Percentiles rank a stretch among this genome's conserved stretches.
These are phyloP conservation scores for Bretziella fagacearum DNA, from an alignment of 2,329 filamentous ascomycete genomes.

Conservation along the genomic window DNA sequence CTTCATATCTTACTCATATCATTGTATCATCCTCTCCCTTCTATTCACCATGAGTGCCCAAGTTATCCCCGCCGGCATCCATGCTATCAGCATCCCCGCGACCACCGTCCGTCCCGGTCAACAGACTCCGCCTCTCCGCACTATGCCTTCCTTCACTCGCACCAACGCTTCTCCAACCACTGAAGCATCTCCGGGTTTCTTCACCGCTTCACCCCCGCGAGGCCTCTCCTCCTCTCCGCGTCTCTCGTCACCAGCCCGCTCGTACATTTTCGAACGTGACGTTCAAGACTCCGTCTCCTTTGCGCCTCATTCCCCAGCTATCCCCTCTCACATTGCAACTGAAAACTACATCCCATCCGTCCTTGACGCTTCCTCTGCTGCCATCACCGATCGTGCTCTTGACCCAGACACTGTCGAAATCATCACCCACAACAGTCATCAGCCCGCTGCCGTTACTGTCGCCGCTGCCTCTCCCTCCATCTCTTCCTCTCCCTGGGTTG, in stretches of 20 bases:
- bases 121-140: constrained; percentile 6
- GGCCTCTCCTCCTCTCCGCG: constrained; percentile 55
- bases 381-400: constrained; percentile 72
- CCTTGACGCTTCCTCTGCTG: constrained; percentile 75
- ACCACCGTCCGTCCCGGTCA: background rate
- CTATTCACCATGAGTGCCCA: constrained; percentile 21
- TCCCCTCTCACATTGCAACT: constrained; percentile 82
- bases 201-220: constrained; percentile 44
- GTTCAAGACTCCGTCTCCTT: constrained; percentile 65
- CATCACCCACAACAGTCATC: constrained; percentile 69
- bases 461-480: constrained; percentile 28
- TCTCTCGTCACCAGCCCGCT: constrained; percentile 58
- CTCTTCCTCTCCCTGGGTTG: constrained; percentile 34
- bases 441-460: constrained; percentile 56
- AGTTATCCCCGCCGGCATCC: constrained; percentile 43
- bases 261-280: constrained; percentile 82
- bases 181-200: constrained; percentile 27
- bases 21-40: background rate
- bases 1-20: background rate
- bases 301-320: constrained; percentile 63
- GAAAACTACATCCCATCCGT: constrained; percentile 89
- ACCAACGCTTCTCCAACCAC: constrained; percentile 29
- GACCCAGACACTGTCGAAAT: constrained; percentile 87
- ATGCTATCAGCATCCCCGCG: constrained; percentile 24
- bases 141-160: constrained; percentile 14